A percentile compares a stretch with the other conserved stretches of the same genome.
Conservation (phyloP, 2,329 filamentous ascomycete species). For the Colletotrichum sojae region DNA sequence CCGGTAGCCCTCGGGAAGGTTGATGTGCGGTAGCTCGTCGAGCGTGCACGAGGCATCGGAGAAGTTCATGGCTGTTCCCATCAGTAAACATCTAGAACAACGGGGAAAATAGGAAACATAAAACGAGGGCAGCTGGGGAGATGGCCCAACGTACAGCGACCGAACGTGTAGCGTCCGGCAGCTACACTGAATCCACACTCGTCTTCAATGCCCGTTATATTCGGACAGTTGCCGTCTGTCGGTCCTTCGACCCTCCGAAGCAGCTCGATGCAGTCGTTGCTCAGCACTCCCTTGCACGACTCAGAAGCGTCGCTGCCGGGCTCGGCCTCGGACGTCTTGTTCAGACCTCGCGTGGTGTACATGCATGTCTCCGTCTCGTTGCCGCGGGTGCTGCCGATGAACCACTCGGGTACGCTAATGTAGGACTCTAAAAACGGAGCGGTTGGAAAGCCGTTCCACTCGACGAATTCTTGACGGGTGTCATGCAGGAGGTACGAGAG, state of each 20-base stretch:
- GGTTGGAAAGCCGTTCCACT: background rate
- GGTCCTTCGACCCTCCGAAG: background rate
- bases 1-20: background rate
- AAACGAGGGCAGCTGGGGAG: no score
- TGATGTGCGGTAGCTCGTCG: background rate
- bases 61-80: background rate
- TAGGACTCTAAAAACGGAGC: background rate
- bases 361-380: background rate
- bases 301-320: background rate
- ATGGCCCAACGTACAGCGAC: background rate
- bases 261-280: conserved; percentile 2
- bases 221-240: background rate
- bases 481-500: background rate
- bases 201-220: background rate
- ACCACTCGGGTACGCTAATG: background rate
- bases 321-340: conserved; percentile 1
- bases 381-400: background rate
- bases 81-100: background rate
- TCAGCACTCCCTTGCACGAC: conserved; percentile 8
- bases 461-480: background rate
- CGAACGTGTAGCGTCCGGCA: no score
- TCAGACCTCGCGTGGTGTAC: background rate
- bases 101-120: no score
- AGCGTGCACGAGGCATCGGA: background rate
- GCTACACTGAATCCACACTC: background rate